phyloP scores from a whole-genome alignment of 495 filamentous ascomycete species.

The Daldinia decipiens region DNA sequence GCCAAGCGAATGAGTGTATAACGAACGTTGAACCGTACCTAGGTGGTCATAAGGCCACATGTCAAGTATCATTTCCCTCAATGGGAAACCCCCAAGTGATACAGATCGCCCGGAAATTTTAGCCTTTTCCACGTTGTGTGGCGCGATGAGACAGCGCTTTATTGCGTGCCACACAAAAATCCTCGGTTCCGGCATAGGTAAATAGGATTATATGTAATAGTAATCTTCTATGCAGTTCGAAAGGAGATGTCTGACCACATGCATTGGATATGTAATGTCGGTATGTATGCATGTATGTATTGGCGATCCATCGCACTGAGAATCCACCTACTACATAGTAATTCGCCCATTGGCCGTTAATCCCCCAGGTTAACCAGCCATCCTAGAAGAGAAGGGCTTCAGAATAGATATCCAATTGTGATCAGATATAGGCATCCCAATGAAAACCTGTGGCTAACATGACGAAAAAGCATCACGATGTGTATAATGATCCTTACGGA shows the following conservation, averaged over 20 bases:
- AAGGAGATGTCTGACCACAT: constrained; percentile 9
- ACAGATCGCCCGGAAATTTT: constrained; percentile 37
- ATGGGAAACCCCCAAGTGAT: constrained; percentile 11
- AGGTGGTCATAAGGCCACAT: background rate
- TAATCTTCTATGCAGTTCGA: constrained; percentile 6
- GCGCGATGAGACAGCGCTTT: constrained; percentile 6
- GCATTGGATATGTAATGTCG: background rate
- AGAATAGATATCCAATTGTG: background rate
- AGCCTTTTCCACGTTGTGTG: constrained; percentile 16
- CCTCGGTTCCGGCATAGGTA: background rate
- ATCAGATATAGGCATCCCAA: background rate
- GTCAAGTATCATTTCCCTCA: constrained; percentile 1
- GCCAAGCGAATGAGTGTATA: background rate
- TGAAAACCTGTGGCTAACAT: constrained; percentile 1
- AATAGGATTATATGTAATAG: background rate
- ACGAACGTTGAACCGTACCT: background rate
- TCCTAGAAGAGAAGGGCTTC: constrained; percentile 1
- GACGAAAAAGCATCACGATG: background rate
- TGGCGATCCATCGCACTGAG: background rate
- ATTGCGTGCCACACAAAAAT: background rate
- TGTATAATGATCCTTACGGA: constrained; percentile 2
- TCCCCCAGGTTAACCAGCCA: background rate
- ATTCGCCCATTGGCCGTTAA: constrained; percentile 24
- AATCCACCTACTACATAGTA: background rate
- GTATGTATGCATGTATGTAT: background rate